A percentile compares a stretch with the other conserved stretches of the same genome.
These are phyloP conservation scores for Botryotinia convoluta DNA, from an alignment of 2,329 filamentous ascomycete genomes.

Conservation along the genomic window DNA sequence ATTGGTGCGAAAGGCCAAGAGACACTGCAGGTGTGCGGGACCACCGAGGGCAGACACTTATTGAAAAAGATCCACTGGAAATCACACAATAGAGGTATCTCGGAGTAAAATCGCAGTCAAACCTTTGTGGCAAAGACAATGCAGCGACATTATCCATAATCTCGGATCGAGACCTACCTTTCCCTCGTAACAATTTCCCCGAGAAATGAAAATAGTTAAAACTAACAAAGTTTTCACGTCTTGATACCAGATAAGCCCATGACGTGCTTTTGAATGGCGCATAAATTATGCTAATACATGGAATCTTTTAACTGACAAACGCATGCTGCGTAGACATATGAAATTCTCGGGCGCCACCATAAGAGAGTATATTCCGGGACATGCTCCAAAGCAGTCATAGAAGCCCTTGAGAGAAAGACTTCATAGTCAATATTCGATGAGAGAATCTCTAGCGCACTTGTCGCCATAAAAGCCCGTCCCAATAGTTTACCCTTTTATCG, in stretches of 20 bases:
- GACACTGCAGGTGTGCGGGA: not conserved
- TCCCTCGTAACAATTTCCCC: not conserved
- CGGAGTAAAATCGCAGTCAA: not conserved
- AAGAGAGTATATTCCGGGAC: not conserved
- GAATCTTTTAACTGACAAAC: not conserved
- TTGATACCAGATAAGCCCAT: not conserved
- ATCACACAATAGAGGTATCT: conserved; percentile 14
- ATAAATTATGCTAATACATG: not conserved
- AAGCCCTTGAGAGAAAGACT: not conserved
- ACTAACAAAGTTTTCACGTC: not conserved
- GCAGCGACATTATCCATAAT: not conserved
- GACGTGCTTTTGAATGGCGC: not conserved
- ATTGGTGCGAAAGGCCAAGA: not conserved
- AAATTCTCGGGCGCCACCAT: not conserved
- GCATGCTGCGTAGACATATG: not conserved
- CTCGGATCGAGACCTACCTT: conserved; percentile 1
- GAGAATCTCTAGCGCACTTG: conserved; percentile 14
- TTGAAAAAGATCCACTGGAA: conserved; percentile 13
- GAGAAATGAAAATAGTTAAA: not conserved
- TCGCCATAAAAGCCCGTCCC: conserved; percentile 1
- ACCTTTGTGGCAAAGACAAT: not conserved
- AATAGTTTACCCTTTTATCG: not conserved
- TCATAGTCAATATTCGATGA: not conserved
- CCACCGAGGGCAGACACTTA: not conserved
- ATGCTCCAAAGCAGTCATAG: not conserved